A percentile compares a stretch with the other conserved stretches of the same genome.
These are phyloP conservation scores for Rhynchospora tenuis DNA, from an alignment of 176 grass and related monocot genomes.

Conservation along the genomic window DNA sequence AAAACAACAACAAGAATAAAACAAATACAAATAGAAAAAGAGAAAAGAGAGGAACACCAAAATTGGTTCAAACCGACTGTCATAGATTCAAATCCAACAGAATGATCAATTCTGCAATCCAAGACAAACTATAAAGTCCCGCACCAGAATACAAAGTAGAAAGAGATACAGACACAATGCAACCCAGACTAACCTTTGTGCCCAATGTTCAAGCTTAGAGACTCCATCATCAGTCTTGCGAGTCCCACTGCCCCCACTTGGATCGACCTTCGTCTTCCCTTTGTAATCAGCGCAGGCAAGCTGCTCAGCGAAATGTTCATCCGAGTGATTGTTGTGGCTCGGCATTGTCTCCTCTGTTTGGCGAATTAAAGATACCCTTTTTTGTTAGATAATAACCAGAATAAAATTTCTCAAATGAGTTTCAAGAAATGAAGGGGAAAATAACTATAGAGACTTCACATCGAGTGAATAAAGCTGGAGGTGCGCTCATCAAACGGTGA, in stretches of 20 bases:
- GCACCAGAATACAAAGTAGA: not conserved
- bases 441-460: not conserved
- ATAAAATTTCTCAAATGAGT: not conserved
- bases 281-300: not conserved
- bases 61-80: not conserved
- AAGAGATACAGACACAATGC: not conserved
- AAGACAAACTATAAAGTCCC: not conserved
- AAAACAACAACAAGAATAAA: not conserved
- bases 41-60: not conserved
- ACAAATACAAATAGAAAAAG: not conserved
- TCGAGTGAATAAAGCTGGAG: too few relatives aligned
- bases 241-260: not conserved
- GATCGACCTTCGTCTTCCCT: not conserved
- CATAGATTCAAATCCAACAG: not conserved
- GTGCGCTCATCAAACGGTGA: too few relatives aligned
- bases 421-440: not conserved
- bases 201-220: not conserved
- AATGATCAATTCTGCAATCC: not conserved
- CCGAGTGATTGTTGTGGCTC: not conserved
- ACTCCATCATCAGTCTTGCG: not conserved
- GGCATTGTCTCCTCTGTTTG: not conserved
- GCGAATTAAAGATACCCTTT: not conserved
- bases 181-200: not conserved
- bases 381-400: not conserved
- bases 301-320: not conserved